Conservation (phyloP, 2,329 filamentous ascomycete species). For the Fusarium tricinctum region DNA sequence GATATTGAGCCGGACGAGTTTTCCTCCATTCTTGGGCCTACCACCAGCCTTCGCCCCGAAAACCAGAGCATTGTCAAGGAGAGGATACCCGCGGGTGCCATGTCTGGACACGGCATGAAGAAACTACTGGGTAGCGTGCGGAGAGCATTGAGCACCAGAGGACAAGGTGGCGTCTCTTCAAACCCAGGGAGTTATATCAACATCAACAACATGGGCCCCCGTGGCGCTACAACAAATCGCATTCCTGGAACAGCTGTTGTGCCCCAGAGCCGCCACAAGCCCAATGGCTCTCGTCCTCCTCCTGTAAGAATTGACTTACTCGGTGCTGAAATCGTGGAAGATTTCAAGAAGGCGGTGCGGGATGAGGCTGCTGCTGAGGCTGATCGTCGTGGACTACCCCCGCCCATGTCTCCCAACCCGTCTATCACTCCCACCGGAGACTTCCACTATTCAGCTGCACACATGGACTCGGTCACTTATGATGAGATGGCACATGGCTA, state of each 20-base stretch:
- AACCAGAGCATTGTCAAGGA: conserved; percentile 59
- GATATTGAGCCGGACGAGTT: conserved; percentile 71
- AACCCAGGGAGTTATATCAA: conserved; percentile 64
- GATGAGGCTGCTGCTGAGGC: conserved; percentile 68
- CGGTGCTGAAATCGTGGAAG: conserved; percentile 81
- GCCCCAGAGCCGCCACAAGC: conserved; percentile 65
- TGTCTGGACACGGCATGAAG: conserved; percentile 82
- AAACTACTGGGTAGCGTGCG: conserved; percentile 89
- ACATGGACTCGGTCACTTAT: conserved; percentile 58
- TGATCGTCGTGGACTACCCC: conserved; percentile 45
- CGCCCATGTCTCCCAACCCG: conserved; percentile 43
- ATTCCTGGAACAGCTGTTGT: conserved; percentile 72
- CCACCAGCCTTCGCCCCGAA: conserved; percentile 65
- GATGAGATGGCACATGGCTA: conserved; percentile 53
- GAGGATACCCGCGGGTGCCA: conserved; percentile 67
- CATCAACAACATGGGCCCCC: conserved; percentile 63
- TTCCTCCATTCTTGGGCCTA: conserved; percentile 63
- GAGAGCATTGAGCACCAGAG: conserved; percentile 78
- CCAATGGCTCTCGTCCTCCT: conserved; percentile 61
- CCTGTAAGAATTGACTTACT: conserved; percentile 83
- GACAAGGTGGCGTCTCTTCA: conserved; percentile 59
- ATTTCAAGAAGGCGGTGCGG: conserved; percentile 81
- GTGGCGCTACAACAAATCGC: conserved; percentile 69
- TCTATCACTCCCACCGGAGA: conserved; percentile 50
- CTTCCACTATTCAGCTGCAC: conserved; percentile 60